Evolutionary conservation across 2,329 filamentous ascomycete genomes (phyloP), one percentile per base, ranked within the genome.

Genomic region (Colletotrichum sublineola): DNA sequence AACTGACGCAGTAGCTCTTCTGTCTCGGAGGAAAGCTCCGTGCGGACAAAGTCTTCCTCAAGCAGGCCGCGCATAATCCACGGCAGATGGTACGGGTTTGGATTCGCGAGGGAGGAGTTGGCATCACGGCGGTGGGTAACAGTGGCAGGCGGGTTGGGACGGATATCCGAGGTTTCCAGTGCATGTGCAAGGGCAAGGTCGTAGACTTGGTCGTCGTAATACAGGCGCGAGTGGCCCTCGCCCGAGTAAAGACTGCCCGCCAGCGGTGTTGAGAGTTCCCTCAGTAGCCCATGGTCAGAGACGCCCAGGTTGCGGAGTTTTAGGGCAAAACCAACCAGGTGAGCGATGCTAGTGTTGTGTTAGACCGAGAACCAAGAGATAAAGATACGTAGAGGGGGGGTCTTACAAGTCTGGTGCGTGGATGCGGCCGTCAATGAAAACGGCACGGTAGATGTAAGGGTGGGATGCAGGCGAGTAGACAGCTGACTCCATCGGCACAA

Each of bases 11-110:
- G 84, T 63, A 99, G 82, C 78, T 94, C 89, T 73, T 89, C 89
- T 8, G 94, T 94, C 82, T 99, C 96, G 1, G 87, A 83, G 42
- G 90, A 90, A 24, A 97, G 83, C 79, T 97, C 93, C 31, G 90
- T 93, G 80, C 93, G 95, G 33, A 98, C 96, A 77, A 94, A 91
- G 24, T 96, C 93, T 80, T 99, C 96, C 80, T 98, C 96, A 2
- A 99, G 84, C 69, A 99, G 84, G 0, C 96, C 96, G 9, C 96
- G 90, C 91, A 99, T 96, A 46, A 96, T 96, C 92, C 97, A 99
- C 0, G 96, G 96, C 18, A 99, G 85, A 67, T 96, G 92, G 78
- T 96, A 98, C 0, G 96, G 96, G 77, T 98, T 98, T 20, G 91
- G 84, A 69, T 88, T 86, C 0, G 83, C 78, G 38, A 89, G 76